Evolutionary conservation across 164 flowering plant species (phyloP), one percentile per base, ranked within the genome.

Genomic region (Malania oleifera): DNA sequence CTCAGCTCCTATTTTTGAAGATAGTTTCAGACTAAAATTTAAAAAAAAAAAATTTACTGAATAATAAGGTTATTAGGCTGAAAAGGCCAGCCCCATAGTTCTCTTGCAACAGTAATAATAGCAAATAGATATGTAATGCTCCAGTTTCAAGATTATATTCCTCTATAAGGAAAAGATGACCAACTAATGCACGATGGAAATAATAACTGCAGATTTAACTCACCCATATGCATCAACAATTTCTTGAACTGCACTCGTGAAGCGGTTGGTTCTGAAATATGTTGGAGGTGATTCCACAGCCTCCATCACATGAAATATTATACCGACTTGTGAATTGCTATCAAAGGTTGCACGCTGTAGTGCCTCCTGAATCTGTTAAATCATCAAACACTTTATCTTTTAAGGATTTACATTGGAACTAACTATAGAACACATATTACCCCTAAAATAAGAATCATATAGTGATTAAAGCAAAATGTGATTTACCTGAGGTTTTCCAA

Each of bases 181-280:
- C 9, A 9, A 24, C 5, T 49, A 22, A n/a, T 1, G 31, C 3
- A 24, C 13, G 9, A 24, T 10, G 4, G 10, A 49, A 27, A 3
- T 2, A 10, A 2, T 49, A 2, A 24, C 29, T 5, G 29, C 53
- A 43, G n/a, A 38, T 17, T 23, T 20, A 60, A 60, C 87, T 63
- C 61, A 90, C 98, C 98, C 97, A 71, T 93, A 93, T 48, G 98
- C 98, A 82, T 93, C 95, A 70, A 93, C 92, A 67, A 93, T 90
- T 78, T 90, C 98, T 63, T 90, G 97, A 73, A 68, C 87, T 54
- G 98, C 82, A 72, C 70, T 81, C 53, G 96, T 91, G 71, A 91
- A 86, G 28, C 64, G 52, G 50, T 86, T 85, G 54, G 92, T 91
- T 75, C 81, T 82, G 63, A 91, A 91, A 79, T 80, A 90, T 45